Evolutionary conservation across 176 grass and related monocot genomes (phyloP).

Genomic region (Melocanna baccifera): DNA sequence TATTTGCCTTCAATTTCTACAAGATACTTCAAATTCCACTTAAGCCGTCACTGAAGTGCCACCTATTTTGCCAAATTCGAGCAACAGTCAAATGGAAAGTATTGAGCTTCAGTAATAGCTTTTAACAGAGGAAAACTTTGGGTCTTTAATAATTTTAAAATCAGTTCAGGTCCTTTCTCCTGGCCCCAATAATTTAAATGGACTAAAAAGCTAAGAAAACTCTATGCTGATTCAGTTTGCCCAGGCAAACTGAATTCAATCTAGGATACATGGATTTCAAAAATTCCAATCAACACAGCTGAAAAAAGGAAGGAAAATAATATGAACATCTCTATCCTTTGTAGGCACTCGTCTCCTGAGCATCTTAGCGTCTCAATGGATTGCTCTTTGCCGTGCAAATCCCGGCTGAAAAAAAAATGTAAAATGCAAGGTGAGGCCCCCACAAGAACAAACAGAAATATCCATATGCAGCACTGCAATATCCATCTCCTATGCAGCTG

Average conservation of each 20-base stretch:
- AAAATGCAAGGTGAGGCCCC: conserved; percentile 47
- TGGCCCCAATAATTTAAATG: conserved; percentile 22
- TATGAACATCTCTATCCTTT: conserved; percentile 27
- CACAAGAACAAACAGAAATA: conserved; percentile 42
- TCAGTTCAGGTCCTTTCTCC: not conserved
- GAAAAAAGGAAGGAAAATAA: not conserved
- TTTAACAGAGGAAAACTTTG: not conserved
- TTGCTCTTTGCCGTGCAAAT: conserved; percentile 54
- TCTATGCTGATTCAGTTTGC: conserved; percentile 19
- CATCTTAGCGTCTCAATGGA: conserved; percentile 34
- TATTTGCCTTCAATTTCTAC: not conserved
- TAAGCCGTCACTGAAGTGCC: not conserved
- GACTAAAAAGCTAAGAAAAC: conserved; percentile 10
- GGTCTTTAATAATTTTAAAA: not conserved
- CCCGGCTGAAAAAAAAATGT: conserved; percentile 75
- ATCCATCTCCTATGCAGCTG: conserved; percentile 7
- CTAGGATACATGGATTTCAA: conserved; percentile 15
- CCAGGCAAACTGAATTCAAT: conserved; percentile 28
- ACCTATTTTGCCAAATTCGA: not conserved
- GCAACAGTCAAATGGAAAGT: not conserved
- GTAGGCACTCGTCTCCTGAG: not conserved
- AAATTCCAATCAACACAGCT: conserved; percentile 11
- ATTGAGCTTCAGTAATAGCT: not conserved
- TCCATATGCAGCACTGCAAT: conserved; percentile 21
- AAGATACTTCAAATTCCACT: not conserved